Percentiles rank a stretch among this genome's conserved stretches.
phyloP scores from a whole-genome alignment of 2,329 filamentous ascomycete genomes.

The Claviceps africana region DNA sequence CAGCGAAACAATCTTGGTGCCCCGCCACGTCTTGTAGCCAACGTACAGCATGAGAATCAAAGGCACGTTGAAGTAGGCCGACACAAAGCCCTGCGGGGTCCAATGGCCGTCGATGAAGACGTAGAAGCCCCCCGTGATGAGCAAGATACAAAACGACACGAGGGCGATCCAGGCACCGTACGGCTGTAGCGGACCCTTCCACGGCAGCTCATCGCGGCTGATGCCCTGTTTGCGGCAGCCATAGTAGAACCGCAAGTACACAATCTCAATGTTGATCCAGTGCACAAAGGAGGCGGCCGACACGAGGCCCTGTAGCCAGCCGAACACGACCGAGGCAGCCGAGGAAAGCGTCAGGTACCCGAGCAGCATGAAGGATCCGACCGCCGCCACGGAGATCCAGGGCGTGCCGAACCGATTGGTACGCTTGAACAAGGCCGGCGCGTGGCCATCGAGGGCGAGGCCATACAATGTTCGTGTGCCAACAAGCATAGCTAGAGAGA shows the following conservation, averaged over 20 bases:
- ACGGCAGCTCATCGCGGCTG: slow-evolving; percentile 29
- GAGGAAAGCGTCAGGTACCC: slow-evolving; percentile 50
- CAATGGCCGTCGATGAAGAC: slow-evolving; percentile 52
- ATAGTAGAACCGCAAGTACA: slow-evolving; percentile 37
- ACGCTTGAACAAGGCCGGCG: slow-evolving; percentile 39
- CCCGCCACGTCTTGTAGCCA: slow-evolving; percentile 35
- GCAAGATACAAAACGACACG: slow-evolving; percentile 38
- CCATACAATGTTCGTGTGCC: slow-evolving; percentile 50
- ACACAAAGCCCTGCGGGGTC: slow-evolving; percentile 44
- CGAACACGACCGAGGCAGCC: slow-evolving; percentile 44
- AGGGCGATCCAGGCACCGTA: slow-evolving; percentile 47
- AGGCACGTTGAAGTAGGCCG: slow-evolving; percentile 42
- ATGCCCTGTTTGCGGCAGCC: slow-evolving; percentile 36
- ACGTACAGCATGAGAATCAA: slow-evolving; percentile 41
- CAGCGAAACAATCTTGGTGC: slow-evolving; percentile 9
- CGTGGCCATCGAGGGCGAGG: slow-evolving; percentile 46
- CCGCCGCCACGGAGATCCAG: slow-evolving; percentile 29
- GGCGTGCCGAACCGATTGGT: slow-evolving; percentile 45
- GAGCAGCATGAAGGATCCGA: slow-evolving; percentile 41
- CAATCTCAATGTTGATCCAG: slow-evolving; percentile 37
- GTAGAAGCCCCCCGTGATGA: slow-evolving; percentile 55
- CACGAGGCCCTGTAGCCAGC: slow-evolving; percentile 51
- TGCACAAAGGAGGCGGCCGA: slow-evolving; percentile 39
- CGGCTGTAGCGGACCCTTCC: slow-evolving; percentile 33
- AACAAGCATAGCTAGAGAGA: slow-evolving; percentile 7